Evolutionary conservation across 768 basidiomycete species (phyloP).

Genomic region (Podaxis rugospora): DNA sequence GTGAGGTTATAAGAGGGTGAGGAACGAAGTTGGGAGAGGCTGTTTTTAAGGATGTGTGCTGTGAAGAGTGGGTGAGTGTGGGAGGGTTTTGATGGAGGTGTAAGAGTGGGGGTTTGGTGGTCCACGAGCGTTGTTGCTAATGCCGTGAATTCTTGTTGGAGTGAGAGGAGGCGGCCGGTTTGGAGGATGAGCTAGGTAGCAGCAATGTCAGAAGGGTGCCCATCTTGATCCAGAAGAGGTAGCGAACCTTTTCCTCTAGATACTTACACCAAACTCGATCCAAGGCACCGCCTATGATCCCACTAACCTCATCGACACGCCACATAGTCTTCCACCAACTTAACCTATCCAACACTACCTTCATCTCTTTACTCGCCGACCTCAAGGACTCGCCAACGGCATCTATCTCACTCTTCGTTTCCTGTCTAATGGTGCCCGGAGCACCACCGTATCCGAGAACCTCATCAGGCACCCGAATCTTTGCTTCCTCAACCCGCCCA

Average conservation of each 20-base stretch:
- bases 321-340: conserved; percentile 44
- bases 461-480: conserved; percentile 28
- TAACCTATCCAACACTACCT: conserved; percentile 34
- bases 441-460: conserved; percentile 24
- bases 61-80: conserved; percentile 22
- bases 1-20: conserved; percentile 43
- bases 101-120: not conserved
- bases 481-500: conserved; percentile 34
- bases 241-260: conserved; percentile 46
- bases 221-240: not conserved
- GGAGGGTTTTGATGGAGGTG: not conserved
- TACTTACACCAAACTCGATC: conserved; percentile 38
- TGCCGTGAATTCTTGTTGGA: conserved; percentile 40
- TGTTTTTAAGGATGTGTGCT: conserved; percentile 57
- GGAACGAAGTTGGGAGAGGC: conserved; percentile 45
- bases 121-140: conserved; percentile 32
- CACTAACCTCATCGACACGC: conserved; percentile 42
- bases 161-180: conserved; percentile 49
- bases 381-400: conserved; percentile 32
- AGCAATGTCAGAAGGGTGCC: not conserved
- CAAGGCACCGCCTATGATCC: conserved; percentile 31
- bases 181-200: conserved; percentile 56
- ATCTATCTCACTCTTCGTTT: conserved; percentile 11
- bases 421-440: not conserved
- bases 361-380: conserved; percentile 33